These are phyloP conservation scores for Mallotus nudiflorus DNA, from an alignment of 345 rosid genomes.

Conservation along the genomic window DNA sequence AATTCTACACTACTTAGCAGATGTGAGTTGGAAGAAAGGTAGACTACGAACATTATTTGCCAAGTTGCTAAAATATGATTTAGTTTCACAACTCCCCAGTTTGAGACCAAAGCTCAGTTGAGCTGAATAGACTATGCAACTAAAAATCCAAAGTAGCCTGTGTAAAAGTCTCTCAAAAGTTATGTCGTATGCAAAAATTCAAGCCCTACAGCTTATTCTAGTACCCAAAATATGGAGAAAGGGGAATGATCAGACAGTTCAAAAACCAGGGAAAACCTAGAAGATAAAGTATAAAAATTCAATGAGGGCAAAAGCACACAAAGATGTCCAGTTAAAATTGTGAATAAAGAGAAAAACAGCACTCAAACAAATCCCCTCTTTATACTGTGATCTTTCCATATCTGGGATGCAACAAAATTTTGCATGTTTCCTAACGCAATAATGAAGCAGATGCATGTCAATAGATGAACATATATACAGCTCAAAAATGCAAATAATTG, in stretches of 20 bases:
- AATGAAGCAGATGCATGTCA: too few species aligned
- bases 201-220: neutral
- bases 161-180: neutral
- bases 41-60: neutral
- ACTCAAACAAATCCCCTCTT: neutral
- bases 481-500: too few species aligned
- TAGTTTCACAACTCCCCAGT: too few species aligned
- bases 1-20: neutral
- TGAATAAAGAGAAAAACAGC: neutral
- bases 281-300: neutral
- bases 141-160: neutral
- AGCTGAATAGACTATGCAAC: too few species aligned
- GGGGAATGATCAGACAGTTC: neutral
- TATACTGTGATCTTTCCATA: neutral
- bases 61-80: neutral
- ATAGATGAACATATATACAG: too few species aligned
- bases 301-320: neutral
- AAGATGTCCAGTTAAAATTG: neutral
- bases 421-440: neutral
- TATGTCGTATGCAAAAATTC: neutral
- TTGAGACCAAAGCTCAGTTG: neutral
- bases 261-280: neutral
- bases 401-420: neutral
- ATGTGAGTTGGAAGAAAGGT: neutral
- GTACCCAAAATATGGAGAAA: neutral